Conservation (phyloP, 352 stramenopile genomes). For the Lagenidium giganteum region DNA sequence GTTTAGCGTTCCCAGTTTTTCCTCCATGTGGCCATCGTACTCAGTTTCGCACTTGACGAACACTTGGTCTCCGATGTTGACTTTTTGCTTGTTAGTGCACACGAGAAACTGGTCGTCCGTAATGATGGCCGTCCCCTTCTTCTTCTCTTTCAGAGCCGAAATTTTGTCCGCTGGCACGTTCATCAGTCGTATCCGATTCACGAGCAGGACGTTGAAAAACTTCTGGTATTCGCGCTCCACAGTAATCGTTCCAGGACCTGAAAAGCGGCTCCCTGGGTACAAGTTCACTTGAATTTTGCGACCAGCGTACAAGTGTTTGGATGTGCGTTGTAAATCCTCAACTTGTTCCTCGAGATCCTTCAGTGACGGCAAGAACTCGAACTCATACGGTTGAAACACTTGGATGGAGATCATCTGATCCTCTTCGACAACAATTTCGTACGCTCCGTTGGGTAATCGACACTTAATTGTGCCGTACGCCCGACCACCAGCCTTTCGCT, state of each 20-base stretch:
- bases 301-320: constrained; percentile 50
- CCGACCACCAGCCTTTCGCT: constrained; percentile 32
- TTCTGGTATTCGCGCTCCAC: constrained; percentile 29
- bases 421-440: constrained; percentile 52
- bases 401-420: constrained; percentile 60
- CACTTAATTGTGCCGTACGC: constrained; percentile 56
- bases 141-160: constrained; percentile 52
- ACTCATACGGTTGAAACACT: constrained; percentile 27
- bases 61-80: constrained; percentile 77
- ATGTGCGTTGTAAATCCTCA: constrained; percentile 29
- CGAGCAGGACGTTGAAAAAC: constrained; percentile 54
- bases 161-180: constrained; percentile 68
- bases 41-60: constrained; percentile 61
- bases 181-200: constrained; percentile 62
- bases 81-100: constrained; percentile 51
- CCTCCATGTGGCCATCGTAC: constrained; percentile 37
- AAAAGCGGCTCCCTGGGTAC: constrained; percentile 69
- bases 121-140: constrained; percentile 42
- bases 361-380: constrained; percentile 59
- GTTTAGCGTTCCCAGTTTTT: constrained; percentile 68
- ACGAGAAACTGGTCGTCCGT: constrained; percentile 71
- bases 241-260: constrained; percentile 50
- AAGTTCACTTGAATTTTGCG: constrained; percentile 69
- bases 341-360: constrained; percentile 52
- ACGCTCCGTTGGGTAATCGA: constrained; percentile 32